Base-by-base conservation (phyloP, 257 asterid species). In the Hygrophila difformis region DNA sequence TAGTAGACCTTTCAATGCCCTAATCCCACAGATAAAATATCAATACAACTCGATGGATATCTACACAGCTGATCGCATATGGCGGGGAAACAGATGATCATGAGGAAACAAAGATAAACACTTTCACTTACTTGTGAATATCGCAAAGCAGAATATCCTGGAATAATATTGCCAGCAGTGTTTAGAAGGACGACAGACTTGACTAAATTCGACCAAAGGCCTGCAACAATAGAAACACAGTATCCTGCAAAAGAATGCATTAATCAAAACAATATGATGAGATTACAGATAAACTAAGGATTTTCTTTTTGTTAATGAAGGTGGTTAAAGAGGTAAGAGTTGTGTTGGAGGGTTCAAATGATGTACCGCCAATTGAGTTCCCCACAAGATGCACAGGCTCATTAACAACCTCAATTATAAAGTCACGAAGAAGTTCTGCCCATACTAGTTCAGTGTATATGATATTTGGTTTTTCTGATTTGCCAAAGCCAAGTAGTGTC, bases 371-470 rank as follows among this genome's bases (percentile, higher is more conserved):
- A 56, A 87, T 81, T 44, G 97, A 87, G 78, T 87, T 87, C 52
- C 97, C 97, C 64, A 87, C 78, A 45, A 84, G 84, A 69, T 87
- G 95, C 3, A 72, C 95, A 20, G 93, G 92, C 67, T 84, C 95
- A 66, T 75, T 60, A 35, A 87, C 65, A 47, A 87, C 95, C 58
- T 87, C 92, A 60, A 74, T 46, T 50, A 87, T 87, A 62, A 87
- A 87, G 62, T 84, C 97, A 49, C 91, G 75, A 34, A 87, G 62
- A 67, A 84, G 64, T 64, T 78, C 77, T 49, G 95, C 85, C 95
- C 95, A 87, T 64, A 76, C 40, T 41, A 76, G 73, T 81, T 87
- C 97, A 49, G 87, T 74, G 73, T 87, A 87, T 22, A 78, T 55
- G 43, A 76, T 57, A 62, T 84, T 87, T 54, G 97, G 97, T 67